Evolutionary conservation across 352 stramenopile genomes (phyloP).

Genomic region (Aphanomyces euteiches): DNA sequence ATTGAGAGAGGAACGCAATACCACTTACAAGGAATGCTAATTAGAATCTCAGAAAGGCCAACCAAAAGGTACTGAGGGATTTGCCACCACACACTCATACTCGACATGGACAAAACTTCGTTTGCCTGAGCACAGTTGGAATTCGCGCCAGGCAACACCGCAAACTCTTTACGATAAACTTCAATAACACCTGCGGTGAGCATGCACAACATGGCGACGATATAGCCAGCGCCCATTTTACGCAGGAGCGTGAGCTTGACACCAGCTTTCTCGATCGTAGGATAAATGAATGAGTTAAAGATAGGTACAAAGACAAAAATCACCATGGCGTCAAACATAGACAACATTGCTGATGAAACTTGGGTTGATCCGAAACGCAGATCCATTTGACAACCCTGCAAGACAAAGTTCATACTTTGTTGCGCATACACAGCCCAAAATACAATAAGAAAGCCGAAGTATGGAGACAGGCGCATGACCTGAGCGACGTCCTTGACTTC

Average conservation of each 20-base stretch:
- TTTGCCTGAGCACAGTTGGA: constrained; percentile 72
- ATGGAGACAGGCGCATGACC: constrained; percentile 75
- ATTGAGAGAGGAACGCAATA: neutral
- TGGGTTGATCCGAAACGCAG: constrained; percentile 59
- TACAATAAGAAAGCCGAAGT: constrained; percentile 77
- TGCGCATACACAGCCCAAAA: constrained; percentile 85
- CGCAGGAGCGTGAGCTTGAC: constrained; percentile 73
- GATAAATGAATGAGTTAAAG: constrained; percentile 83
- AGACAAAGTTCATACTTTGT: constrained; percentile 79
- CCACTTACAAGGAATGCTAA: constrained; percentile 83
- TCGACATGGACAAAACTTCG: constrained; percentile 67
- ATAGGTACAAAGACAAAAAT: constrained; percentile 90
- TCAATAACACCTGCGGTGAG: constrained; percentile 63
- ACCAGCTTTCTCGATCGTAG: constrained; percentile 53
- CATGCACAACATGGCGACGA: constrained; percentile 80
- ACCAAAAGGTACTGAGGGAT: constrained; percentile 89
- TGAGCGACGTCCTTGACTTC: constrained; percentile 72
- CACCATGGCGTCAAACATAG: constrained; percentile 80
- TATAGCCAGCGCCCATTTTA: constrained; percentile 84
- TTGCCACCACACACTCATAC: constrained; percentile 87
- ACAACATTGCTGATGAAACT: constrained; percentile 83
- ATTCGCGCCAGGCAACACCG: constrained; percentile 44
- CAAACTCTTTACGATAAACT: constrained; percentile 59
- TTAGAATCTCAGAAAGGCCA: constrained; percentile 85
- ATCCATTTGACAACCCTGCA: constrained; percentile 90